A percentile compares a stretch with the other conserved stretches of the same genome.
Conservation (phyloP, 2,329 filamentous ascomycete genomes). For the Colletotrichum eleusines region DNA sequence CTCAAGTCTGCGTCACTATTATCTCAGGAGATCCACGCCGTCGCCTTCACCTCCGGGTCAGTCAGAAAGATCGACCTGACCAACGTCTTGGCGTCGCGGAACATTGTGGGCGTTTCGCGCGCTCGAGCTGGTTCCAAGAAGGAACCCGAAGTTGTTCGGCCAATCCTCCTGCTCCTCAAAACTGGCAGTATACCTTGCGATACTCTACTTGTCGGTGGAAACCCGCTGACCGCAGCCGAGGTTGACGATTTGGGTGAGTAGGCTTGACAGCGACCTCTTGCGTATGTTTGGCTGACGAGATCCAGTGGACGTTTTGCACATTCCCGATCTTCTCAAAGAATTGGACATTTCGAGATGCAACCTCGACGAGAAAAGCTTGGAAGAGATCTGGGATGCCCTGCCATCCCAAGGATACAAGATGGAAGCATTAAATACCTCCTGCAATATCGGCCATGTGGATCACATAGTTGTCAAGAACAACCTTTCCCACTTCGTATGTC, state of each 20-base stretch:
- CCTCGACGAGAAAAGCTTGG: constrained; percentile 62
- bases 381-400: constrained; percentile 61
- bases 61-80: constrained; percentile 67
- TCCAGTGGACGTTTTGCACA: constrained; percentile 47
- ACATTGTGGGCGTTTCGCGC: constrained; percentile 29
- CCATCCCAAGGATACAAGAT: constrained; percentile 59
- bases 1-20: constrained; percentile 59
- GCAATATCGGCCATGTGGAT: constrained; percentile 64
- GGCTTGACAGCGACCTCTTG: neutral
- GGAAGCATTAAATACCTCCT: constrained; percentile 63
- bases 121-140: constrained; percentile 32
- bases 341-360: constrained; percentile 65
- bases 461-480: constrained; percentile 60
- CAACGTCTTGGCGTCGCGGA: constrained; percentile 51
- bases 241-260: constrained; percentile 61
- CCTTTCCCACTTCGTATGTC: constrained; percentile 56
- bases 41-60: constrained; percentile 67
- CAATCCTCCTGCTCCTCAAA: constrained; percentile 63
- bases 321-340: constrained; percentile 54
- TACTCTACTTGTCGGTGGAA: constrained; percentile 64
- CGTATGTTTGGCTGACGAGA: constrained; percentile 3
- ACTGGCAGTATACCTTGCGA: constrained; percentile 62
- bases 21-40: constrained; percentile 67
- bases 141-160: constrained; percentile 58
- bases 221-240: constrained; percentile 59